Conservation (phyloP, 495 filamentous ascomycete genomes). For the Tuber borchii region DNA sequence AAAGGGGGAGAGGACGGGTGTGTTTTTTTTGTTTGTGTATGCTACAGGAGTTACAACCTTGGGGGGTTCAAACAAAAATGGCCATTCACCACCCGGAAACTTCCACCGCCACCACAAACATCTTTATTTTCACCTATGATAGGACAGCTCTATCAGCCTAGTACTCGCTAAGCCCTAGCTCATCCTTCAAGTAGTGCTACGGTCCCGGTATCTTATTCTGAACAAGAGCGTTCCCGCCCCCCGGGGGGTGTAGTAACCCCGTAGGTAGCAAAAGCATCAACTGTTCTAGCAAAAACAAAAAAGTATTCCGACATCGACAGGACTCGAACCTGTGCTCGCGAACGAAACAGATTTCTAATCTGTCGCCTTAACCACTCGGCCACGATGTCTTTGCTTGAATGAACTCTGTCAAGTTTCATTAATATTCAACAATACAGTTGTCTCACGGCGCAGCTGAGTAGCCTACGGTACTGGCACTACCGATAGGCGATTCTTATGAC, state of each 20-base stretch:
- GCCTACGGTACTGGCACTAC: too few relatives aligned
- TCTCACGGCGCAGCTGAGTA: not conserved
- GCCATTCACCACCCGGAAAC: not conserved
- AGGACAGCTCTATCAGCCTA: not conserved
- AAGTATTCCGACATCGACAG: constrained; percentile 24
- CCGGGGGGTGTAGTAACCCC: not conserved
- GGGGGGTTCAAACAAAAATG: not conserved
- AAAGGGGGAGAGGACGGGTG: not conserved
- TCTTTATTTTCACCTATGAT: not conserved
- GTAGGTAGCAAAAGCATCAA: not conserved
- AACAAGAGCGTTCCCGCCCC: not conserved
- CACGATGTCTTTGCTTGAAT: constrained; percentile 15
- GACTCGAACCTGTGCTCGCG: constrained; percentile 29
- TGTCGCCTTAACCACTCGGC: constrained; percentile 30
- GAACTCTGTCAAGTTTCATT: not conserved
- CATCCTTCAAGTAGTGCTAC: not conserved
- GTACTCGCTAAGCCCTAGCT: not conserved
- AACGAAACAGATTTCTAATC: constrained; percentile 32
- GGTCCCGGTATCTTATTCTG: not conserved
- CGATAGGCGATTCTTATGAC: not conserved
- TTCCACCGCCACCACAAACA: not conserved
- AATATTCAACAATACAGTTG: not conserved
- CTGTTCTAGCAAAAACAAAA: constrained; percentile 6
- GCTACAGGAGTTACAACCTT: not conserved
- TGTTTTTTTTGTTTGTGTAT: too few relatives aligned